Evolutionary conservation across 768 basidiomycete species (phyloP).

Genomic region (Cyathus striatus): DNA sequence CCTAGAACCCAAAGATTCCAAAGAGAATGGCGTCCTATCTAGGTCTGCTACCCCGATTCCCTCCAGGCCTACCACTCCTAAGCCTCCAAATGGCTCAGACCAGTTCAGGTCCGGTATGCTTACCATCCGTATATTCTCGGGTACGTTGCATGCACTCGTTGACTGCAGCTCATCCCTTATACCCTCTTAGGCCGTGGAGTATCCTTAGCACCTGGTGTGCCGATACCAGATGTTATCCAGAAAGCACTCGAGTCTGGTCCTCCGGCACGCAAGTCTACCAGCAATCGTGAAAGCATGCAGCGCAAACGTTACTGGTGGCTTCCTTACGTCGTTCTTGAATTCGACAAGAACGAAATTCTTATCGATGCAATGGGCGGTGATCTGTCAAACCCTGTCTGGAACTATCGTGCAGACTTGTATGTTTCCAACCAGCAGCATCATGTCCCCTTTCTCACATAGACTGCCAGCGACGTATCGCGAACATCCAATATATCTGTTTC

Average conservation of each 20-base stretch:
- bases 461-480: constrained; percentile 84
- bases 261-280: constrained; percentile 49
- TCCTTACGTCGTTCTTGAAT: constrained; percentile 95
- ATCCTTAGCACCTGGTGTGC: constrained; percentile 69
- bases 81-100: constrained; percentile 45
- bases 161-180: too few species aligned
- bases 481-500: constrained; percentile 90
- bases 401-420: constrained; percentile 93
- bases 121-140: constrained; percentile 93
- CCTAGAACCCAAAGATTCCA: constrained; percentile 64
- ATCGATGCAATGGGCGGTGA: constrained; percentile 97
- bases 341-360: constrained; percentile 95
- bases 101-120: constrained; percentile 87
- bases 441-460: constrained; percentile 1
- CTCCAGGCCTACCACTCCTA: constrained; percentile 77
- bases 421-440: constrained; percentile 22
- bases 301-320: constrained; percentile 95
- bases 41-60: constrained; percentile 80
- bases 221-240: constrained; percentile 81
- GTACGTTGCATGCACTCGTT: constrained; percentile 42
- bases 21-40: constrained; percentile 66
- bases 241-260: constrained; percentile 67
- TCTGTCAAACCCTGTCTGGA: constrained; percentile 86
- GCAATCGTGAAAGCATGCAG: constrained; percentile 88
- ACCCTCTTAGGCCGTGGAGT: constrained; percentile 81